phyloP scores from a whole-genome alignment of 192 early-diverging fungal genomes.

The Linnemannia zychae region DNA sequence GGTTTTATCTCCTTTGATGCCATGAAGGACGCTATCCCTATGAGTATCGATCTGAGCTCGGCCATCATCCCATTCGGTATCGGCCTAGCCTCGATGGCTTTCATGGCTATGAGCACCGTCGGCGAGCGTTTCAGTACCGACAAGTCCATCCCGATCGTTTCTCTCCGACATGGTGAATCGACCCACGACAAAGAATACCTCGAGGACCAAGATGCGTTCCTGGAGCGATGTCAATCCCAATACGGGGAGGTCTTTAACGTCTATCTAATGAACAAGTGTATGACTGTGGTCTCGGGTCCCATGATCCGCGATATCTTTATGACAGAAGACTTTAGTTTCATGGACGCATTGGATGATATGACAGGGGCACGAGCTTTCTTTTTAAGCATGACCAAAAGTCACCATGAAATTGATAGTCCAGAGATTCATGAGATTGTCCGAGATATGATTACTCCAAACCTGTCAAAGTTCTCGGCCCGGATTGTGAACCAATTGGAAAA shows the following conservation, averaged over 20 bases:
- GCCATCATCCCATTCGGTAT: constrained; percentile 12
- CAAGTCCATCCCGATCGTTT: constrained; percentile 18
- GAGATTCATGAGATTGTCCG: constrained; percentile 32
- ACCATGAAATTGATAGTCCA: constrained; percentile 14
- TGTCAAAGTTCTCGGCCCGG: constrained; percentile 28
- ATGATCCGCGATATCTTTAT: constrained; percentile 31
- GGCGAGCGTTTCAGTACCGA: constrained; percentile 6
- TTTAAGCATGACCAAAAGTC: constrained; percentile 25
- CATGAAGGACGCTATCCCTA: neutral
- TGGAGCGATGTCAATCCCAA: neutral
- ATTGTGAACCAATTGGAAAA: constrained; percentile 30
- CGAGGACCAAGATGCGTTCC: constrained; percentile 15
- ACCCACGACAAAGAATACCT: constrained; percentile 20
- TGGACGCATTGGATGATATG: constrained; percentile 16
- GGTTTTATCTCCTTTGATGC: neutral
- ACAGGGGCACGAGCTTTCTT: constrained; percentile 19
- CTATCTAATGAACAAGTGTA: constrained; percentile 13
- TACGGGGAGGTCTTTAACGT: constrained; percentile 19
- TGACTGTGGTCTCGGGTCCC: constrained; percentile 24
- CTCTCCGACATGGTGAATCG: constrained; percentile 10
- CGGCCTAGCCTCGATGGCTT: constrained; percentile 13
- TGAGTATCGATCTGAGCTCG: too few relatives aligned
- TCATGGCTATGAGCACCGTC: neutral
- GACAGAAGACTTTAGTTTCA: constrained; percentile 15
- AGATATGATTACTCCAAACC: constrained; percentile 40